phyloP scores from a whole-genome alignment of 129 eudicot genomes.

The Oenanthe sinensis region DNA sequence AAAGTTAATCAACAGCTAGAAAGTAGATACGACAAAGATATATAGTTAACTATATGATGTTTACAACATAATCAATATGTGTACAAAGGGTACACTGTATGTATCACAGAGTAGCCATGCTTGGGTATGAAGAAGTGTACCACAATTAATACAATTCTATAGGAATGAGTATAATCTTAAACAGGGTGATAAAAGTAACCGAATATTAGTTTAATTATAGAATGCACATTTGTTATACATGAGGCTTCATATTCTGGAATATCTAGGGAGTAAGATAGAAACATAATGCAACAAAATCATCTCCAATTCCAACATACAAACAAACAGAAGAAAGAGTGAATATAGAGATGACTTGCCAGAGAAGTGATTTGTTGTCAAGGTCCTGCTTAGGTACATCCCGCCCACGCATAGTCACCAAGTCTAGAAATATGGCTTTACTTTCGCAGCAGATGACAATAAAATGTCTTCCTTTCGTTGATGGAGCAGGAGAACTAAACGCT shows the following conservation, averaged over 20 bases:
- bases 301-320: not conserved
- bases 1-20: not conserved
- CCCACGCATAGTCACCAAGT: conserved; percentile 96
- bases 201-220: not conserved
- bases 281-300: not conserved
- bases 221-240: not conserved
- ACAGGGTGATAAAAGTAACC: not conserved
- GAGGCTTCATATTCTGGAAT: not conserved
- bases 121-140: not conserved
- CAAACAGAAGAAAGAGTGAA: not conserved
- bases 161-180: not conserved
- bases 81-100: not conserved
- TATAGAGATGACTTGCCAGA: conserved; percentile 57
- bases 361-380: conserved; percentile 77
- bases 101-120: not conserved
- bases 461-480: conserved; percentile 91
- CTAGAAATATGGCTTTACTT: conserved; percentile 85
- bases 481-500: conserved; percentile 70
- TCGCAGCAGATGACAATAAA: conserved; percentile 95
- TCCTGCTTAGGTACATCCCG: conserved; percentile 98
- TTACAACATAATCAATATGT: not conserved
- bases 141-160: not conserved
- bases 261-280: not conserved
- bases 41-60: not conserved
- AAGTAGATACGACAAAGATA: not conserved